Percentiles rank a stretch among this genome's conserved stretches.
phyloP scores from a whole-genome alignment of 345 rosid genomes.

The Citropsis articulata region DNA sequence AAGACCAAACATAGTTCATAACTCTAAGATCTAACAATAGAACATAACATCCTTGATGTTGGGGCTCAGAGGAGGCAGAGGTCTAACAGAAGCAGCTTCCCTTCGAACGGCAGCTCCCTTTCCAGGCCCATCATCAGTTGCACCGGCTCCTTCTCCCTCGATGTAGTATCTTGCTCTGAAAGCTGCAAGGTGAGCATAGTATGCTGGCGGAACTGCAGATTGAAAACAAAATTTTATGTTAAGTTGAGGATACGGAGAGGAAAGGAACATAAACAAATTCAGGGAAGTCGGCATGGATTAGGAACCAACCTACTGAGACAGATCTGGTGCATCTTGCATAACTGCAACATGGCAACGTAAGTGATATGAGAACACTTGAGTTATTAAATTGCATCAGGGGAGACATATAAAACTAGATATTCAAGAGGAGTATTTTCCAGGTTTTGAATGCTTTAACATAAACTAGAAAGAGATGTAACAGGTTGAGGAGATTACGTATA shows the following conservation, averaged over 20 bases:
- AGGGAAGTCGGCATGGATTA: not conserved
- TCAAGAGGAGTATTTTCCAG: not conserved
- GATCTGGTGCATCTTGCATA: constrained; percentile 76
- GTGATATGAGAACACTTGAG: not conserved
- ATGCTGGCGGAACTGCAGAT: constrained; percentile 52
- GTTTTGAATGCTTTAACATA: not conserved
- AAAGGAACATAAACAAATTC: not conserved
- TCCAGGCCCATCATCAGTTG: constrained; percentile 12
- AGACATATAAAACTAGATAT: not conserved
- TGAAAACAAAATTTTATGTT: not conserved
- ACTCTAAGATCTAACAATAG: constrained; percentile 17
- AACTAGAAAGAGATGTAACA: not conserved
- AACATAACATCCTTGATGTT: constrained; percentile 39
- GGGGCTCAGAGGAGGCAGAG: constrained; percentile 36
- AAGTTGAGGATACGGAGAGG: not conserved
- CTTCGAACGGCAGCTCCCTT: not conserved
- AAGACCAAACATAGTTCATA: not conserved
- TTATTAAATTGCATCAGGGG: not conserved
- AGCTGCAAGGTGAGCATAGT: constrained; percentile 47
- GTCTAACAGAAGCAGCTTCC: constrained; percentile 5
- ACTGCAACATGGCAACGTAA: constrained; percentile 20
- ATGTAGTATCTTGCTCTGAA: constrained; percentile 40
- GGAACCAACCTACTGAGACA: constrained; percentile 54
- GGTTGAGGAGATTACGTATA: constrained; percentile 52
- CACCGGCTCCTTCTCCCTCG: constrained; percentile 23